These are phyloP conservation scores for Brassica balearica DNA, from an alignment of 441 rosid species.

Conservation along the genomic window DNA sequence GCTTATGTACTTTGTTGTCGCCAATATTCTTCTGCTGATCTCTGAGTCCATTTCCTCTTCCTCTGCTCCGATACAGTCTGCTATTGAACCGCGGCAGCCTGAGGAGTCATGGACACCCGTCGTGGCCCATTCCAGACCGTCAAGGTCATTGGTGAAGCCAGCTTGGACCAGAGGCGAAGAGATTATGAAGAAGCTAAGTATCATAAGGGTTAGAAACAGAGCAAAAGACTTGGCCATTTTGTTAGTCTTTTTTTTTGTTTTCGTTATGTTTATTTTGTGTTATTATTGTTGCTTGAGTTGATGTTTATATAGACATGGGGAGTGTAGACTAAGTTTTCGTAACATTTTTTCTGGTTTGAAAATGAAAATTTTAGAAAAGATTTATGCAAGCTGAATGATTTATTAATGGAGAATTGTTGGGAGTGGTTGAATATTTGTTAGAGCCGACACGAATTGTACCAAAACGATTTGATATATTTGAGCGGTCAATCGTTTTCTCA, in stretches of 20 bases:
- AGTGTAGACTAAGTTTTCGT: conserved; percentile 25
- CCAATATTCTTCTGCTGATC: conserved; percentile 60
- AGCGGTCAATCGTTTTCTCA: conserved; percentile 34
- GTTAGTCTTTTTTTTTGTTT: neutral
- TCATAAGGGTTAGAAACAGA: conserved; percentile 38
- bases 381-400: conserved; percentile 1
- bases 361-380: neutral
- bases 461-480: conserved; percentile 27
- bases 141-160: conserved; percentile 34
- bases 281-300: neutral
- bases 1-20: conserved; percentile 64
- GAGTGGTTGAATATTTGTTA: conserved; percentile 48
- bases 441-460: conserved; percentile 33
- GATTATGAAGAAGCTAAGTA: conserved; percentile 44
- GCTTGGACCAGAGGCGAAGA: conserved; percentile 42
- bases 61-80: conserved; percentile 57
- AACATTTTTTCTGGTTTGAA: conserved; percentile 2
- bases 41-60: conserved; percentile 63
- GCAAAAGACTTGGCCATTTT: conserved; percentile 49
- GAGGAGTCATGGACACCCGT: conserved; percentile 34
- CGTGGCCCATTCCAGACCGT: conserved; percentile 53
- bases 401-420: conserved; percentile 34
- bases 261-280: conserved; percentile 1
- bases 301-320: conserved; percentile 33
- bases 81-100: conserved; percentile 60